phyloP scores from a whole-genome alignment of 2,329 filamentous ascomycete genomes.

The Elsinoe ampelina region DNA sequence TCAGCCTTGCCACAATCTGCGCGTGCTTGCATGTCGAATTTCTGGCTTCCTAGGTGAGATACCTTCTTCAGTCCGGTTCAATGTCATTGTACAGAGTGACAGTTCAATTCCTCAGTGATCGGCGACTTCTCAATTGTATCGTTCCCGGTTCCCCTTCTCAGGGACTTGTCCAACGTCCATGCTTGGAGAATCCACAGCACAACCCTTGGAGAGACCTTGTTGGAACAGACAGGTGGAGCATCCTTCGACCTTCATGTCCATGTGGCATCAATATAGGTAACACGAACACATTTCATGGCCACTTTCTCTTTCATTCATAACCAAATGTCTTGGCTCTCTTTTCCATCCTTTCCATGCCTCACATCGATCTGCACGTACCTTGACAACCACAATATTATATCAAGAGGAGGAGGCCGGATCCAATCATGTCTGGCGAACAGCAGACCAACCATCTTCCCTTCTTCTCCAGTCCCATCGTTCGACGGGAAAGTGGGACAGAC shows the following conservation, averaged over 20 bases:
- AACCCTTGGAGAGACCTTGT: not conserved
- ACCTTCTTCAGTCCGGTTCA: too few relatives aligned
- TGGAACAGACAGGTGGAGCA: constrained; percentile 1
- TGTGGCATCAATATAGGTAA: constrained; percentile 3
- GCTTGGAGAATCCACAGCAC: too few relatives aligned
- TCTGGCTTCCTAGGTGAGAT: not conserved
- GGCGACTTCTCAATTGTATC: too few relatives aligned
- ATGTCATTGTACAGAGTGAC: too few relatives aligned
- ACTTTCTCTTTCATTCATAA: not conserved
- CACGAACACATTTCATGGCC: not conserved
- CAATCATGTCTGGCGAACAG: constrained; percentile 3
- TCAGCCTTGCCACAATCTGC: not conserved
- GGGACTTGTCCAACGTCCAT: too few relatives aligned
- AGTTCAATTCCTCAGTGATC: too few relatives aligned
- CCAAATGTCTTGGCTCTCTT: constrained; percentile 2
- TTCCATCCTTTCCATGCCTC: not conserved
- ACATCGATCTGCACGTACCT: not conserved
- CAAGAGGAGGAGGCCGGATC: constrained; percentile 1
- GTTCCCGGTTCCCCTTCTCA: too few relatives aligned
- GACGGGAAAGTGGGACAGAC: constrained; percentile 5
- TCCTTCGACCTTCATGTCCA: constrained; percentile 1
- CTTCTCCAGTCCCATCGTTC: constrained; percentile 8
- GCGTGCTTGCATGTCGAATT: not conserved
- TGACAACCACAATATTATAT: not conserved
- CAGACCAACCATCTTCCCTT: not conserved